Base-by-base conservation (phyloP, 306 rosid species). In the Carpinus viminea region DNA sequence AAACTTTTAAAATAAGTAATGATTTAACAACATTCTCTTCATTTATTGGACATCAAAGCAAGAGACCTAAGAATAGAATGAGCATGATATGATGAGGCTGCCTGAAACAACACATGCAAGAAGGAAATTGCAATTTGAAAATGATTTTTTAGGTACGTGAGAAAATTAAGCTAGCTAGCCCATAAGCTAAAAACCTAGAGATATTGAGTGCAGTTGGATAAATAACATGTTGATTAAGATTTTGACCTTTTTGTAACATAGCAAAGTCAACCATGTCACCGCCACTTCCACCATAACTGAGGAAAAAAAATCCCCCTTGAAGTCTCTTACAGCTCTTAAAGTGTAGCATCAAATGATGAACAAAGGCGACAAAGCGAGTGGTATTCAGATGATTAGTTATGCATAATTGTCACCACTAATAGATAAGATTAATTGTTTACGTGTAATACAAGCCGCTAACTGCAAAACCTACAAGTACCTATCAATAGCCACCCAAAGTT, bases 401-500 rank as follows among this genome's bases (percentile, higher is more conserved):
- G 61, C 55, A 78, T 31, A 31, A 31, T 74, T 52, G 82, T 72
- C 57, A 79, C 71, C 50, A 68, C 81, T 83, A 24, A 24, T 24
- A 83, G 87, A 68, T 83, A 81, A 83, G 87, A 83, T 81, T 54
- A 68, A 78, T 74, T 75, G 56, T 70, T 89, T 81, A 53, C 88
- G 86, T 91, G 50, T 66, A 68, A 78, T 78, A 80, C 87, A 89
- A 85, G 92, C 53, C 24, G 79, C 77, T 48, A 77, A 81, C 78
- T 21, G 79, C 87, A 7, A 5, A 41, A 41, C 45, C 45, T 41
- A 41, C 45, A 6, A 41, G 45, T 41, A 41, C 45, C 45, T 5
- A 6, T 41, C 45, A 41, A 41, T 41, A 5, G 45, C 45, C 45
- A 55, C 88, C 38, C 69, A 20, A 2, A 66, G 54, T 80, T 76